Evolutionary conservation across 495 filamentous ascomycete species (phyloP).

Genomic region (Aspergillus mulundensis): DNA sequence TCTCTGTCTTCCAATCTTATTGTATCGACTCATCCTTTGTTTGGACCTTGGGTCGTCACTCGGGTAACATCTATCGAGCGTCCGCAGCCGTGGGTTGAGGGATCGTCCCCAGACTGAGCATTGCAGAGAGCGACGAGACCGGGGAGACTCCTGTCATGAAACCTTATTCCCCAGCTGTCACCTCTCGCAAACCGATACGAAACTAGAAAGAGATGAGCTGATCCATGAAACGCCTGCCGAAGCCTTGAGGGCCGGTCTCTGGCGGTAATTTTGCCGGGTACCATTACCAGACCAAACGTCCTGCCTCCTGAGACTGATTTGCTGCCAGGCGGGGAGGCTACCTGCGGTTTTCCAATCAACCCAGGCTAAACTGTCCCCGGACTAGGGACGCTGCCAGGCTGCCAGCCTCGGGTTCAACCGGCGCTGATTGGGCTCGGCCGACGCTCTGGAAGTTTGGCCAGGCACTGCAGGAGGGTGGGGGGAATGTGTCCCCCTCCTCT

Average conservation of each 20-base stretch:
- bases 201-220: background rate
- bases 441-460: conserved; percentile 6
- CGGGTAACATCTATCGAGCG: background rate
- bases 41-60: background rate
- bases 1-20: background rate
- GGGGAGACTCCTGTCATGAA: background rate
- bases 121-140: background rate
- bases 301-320: background rate
- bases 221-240: background rate
- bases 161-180: background rate
- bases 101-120: background rate
- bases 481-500: conserved; percentile 12
- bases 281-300: too few species aligned
- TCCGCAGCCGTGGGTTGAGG: background rate
- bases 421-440: conserved; percentile 12
- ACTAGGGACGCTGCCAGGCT: conserved; percentile 3
- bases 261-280: background rate
- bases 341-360: conserved; percentile 4
- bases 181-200: background rate
- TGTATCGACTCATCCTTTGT: conserved; percentile 8
- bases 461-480: conserved; percentile 15
- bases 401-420: background rate
- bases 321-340: conserved; percentile 5
- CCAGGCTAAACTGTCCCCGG: conserved; percentile 16
- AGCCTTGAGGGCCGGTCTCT: background rate